Evolutionary conservation across 768 basidiomycete genomes (phyloP).

Genomic region (Gautieria morchelliformis): DNA sequence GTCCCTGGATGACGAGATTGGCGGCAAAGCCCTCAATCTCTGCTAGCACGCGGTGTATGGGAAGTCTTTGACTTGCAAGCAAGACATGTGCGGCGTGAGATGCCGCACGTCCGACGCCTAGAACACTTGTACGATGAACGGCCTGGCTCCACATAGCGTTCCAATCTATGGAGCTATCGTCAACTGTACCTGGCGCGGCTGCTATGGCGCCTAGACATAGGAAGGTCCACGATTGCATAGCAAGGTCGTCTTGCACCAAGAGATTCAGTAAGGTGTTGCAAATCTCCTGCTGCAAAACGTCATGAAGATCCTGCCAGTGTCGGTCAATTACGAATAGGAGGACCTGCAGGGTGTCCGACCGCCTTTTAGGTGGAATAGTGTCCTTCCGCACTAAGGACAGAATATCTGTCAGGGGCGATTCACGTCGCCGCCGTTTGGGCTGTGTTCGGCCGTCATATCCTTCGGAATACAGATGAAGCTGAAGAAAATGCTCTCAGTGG

Average conservation of each 20-base stretch:
- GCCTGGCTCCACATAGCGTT: slow-evolving; percentile 76
- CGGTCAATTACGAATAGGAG: slow-evolving; percentile 78
- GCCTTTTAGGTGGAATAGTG: slow-evolving; percentile 6
- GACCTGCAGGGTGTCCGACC: slow-evolving; percentile 50
- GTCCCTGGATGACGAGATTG: slow-evolving; percentile 87
- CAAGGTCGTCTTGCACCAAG: slow-evolving; percentile 52
- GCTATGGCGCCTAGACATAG: slow-evolving; percentile 70
- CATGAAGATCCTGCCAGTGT: slow-evolving; percentile 61
- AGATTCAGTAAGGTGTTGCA: slow-evolving; percentile 47
- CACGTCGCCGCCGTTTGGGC: slow-evolving; percentile 43
- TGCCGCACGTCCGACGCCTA: slow-evolving; percentile 69
- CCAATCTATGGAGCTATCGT: slow-evolving; percentile 39
- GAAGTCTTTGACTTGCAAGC: slow-evolving; percentile 30
- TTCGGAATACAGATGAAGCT: slow-evolving; percentile 63
- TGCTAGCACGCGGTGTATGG: slow-evolving; percentile 45
- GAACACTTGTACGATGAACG: slow-evolving; percentile 59
- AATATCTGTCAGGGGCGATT: slow-evolving; percentile 51
- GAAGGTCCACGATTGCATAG: slow-evolving; percentile 78
- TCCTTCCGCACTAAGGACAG: slow-evolving; percentile 38
- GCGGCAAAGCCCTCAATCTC: slow-evolving; percentile 76
- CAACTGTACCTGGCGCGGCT: slow-evolving; percentile 29
- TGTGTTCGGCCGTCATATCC: slow-evolving; percentile 5
- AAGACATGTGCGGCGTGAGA: slow-evolving; percentile 58
- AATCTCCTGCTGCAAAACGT: slow-evolving; percentile 46
- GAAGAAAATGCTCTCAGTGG: slow-evolving; percentile 2